Evolutionary conservation across 495 filamentous ascomycete genomes (phyloP), one percentile per base, ranked within the genome.

Genomic region (Tetracladium marchalianum): DNA sequence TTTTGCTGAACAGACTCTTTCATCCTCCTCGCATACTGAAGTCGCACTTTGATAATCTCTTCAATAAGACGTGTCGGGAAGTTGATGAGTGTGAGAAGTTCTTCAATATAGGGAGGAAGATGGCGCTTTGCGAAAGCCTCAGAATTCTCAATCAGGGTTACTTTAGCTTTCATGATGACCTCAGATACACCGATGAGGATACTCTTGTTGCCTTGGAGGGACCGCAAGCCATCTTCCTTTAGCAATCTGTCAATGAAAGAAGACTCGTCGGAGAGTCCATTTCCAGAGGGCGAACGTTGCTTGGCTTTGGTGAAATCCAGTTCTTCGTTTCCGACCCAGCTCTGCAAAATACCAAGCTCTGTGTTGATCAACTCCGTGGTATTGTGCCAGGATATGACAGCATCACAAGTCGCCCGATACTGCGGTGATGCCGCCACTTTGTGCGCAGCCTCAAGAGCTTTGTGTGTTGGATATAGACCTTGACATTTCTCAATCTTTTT

Each of bases 361-460:
- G 87, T 97, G 59, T 90, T 95, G 69, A 98, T 97, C 54, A 97
- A 80, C 58, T 90, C 78, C n/a, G 90, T 97, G 35, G 90, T 95
- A 61, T 96, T 97, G 64, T 95, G 82, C 92, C 92, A 98, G 0
- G 93, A 79, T 46, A 94, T 82, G 44, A 98, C 77, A 27, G 92
- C 80, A 50, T 90, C 86, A 54, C 82, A 88, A 34, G 85, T 89
- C 37, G 87, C 78, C 40, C 71, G 67, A 60, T 87, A 97, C 18
- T 80, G 73, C 4, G 75, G 69, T 6, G 89, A 93, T 8, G 76
- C 81, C 16, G 81, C 79, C 35, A 81, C 69, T 11, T 84, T 81
- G 53, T 95, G 79, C 11, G 80, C 82, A 12, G 58, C 55, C 52
- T 82, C 79, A 54, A 98, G 73, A 19, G 84, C 79, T 33, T 73